A percentile compares a stretch with the other conserved stretches of the same genome.
Evolutionary conservation across 2,329 filamentous ascomycete species (phyloP).

Genomic region (Penicillium sp.): DNA sequence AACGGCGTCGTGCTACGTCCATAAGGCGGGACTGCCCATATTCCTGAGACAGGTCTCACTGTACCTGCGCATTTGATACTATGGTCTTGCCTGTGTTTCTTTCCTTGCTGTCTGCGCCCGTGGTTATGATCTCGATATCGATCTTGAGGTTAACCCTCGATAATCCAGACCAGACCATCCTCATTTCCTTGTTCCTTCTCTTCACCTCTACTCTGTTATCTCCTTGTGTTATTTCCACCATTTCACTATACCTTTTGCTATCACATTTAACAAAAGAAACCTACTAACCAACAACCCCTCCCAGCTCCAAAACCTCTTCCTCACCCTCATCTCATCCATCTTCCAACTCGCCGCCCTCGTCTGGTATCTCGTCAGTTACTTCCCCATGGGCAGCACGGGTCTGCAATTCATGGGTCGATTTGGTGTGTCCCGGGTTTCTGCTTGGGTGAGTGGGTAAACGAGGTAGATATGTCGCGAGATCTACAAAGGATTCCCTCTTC

Average conservation of each 20-base stretch:
- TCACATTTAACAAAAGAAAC: neutral
- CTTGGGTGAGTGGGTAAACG: constrained; percentile 80
- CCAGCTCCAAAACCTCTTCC: constrained; percentile 80
- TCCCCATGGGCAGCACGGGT: constrained; percentile 92
- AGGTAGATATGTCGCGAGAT: neutral
- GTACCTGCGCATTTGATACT: constrained; percentile 5
- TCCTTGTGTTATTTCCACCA: constrained; percentile 17
- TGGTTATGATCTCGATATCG: neutral
- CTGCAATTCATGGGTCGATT: constrained; percentile 85
- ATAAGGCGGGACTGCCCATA: neutral
- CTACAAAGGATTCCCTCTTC: neutral
- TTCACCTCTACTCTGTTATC: neutral
- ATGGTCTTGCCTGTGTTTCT: neutral
- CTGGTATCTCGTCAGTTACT: constrained; percentile 97
- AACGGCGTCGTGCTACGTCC: neutral
- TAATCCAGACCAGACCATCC: neutral
- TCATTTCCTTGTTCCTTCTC: too few relatives aligned
- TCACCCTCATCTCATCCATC: constrained; percentile 84
- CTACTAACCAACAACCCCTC: constrained; percentile 27
- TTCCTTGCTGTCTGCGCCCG: neutral
- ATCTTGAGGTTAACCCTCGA: neutral
- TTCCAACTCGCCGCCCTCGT: constrained; percentile 81
- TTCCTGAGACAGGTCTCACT: constrained; percentile 5
- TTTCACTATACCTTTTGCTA: neutral
- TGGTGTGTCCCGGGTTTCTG: constrained; percentile 79